Evolutionary conservation across 2,329 filamentous ascomycete species (phyloP), one percentile per base, ranked within the genome.

Genomic region (Penicillium sp.): DNA sequence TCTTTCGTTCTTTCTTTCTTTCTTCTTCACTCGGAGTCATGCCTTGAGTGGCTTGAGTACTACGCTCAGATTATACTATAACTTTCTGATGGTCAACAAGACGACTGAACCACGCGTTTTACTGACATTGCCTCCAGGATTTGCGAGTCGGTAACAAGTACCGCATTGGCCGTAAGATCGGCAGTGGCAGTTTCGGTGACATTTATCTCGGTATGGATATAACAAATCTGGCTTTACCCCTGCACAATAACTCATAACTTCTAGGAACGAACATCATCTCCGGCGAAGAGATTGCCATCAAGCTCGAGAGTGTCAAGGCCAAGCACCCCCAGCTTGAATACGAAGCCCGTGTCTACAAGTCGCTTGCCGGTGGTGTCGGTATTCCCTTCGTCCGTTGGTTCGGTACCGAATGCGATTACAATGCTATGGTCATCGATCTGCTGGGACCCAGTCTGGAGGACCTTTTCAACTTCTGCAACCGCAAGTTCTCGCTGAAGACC

Each of bases 401-500:
- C 78, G 94, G 94, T 68, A 97, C 93, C 60, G 94, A 99, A 80
- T 97, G 93, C 79, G 94, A 97, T 81, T 97, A 99, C 87, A 97
- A 99, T 79, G 94, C 94, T 76, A 97, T 99, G 94, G 94, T 99
- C 51, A 87, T 97, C 65, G 94, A 99, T 73, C 87, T 99, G 27
- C 89, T 99, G 57, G 94, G 94, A 39, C 94, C 94, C 66, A 94
- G 89, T 72, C 81, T 99, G 78, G 94, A 99, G 79, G 94, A 99
- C 75, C 85, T 99, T 34, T 99, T 99, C 90, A 97, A 99, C 86
- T 97, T 97, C 79, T 99, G 94, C 87, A 97, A 97, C 87, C 90
- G 94, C 78, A 97, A 97, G 78, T 99, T 97, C 82, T 97, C 94
- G 13, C 81, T 99, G 67, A 99, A 99, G 88, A 99, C 94, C 1